These are phyloP conservation scores for Globisporangium abappressorium DNA, from an alignment of 352 stramenopile species.

Conservation along the genomic window DNA sequence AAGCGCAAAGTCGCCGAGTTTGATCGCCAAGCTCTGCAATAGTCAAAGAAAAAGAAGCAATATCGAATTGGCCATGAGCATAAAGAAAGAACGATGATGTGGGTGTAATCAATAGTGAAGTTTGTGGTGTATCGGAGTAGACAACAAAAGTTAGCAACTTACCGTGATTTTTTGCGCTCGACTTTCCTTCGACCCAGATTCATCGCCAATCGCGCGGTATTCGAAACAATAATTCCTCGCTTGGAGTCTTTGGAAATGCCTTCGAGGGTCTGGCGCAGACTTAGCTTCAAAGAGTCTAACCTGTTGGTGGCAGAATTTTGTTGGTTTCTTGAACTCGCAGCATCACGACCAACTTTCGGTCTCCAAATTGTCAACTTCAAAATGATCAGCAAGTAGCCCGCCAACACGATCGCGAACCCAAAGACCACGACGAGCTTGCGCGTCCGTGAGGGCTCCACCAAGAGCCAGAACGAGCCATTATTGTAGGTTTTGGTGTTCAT, in stretches of 20 bases:
- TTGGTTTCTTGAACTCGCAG: too few relatives aligned
- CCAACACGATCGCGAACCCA: neutral
- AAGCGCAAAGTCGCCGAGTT: neutral
- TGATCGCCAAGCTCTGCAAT: neutral
- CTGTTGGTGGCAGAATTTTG: too few relatives aligned
- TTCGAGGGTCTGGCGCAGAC: too few relatives aligned
- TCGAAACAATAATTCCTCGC: too few relatives aligned
- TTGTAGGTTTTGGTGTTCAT: slow-evolving; percentile 18
- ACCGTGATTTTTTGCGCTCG: neutral
- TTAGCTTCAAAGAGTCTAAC: too few relatives aligned
- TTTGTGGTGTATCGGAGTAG: too few relatives aligned
- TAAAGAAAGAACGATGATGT: too few relatives aligned
- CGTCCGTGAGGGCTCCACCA: slow-evolving; percentile 1
- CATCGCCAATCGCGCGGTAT: too few relatives aligned
- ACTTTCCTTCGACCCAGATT: too few relatives aligned
- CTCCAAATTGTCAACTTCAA: neutral
- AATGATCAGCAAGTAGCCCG: neutral
- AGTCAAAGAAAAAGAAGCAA: neutral
- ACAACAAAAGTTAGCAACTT: neutral
- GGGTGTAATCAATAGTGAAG: too few relatives aligned
- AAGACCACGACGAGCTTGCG: neutral
- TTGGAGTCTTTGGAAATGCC: too few relatives aligned
- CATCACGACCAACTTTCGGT: neutral
- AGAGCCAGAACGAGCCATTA: slow-evolving; percentile 23
- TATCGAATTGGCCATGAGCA: too few relatives aligned